Evolutionary conservation across 805 yeast species (phyloP).

Genomic region (Vanderwaltozyma polyspora): DNA sequence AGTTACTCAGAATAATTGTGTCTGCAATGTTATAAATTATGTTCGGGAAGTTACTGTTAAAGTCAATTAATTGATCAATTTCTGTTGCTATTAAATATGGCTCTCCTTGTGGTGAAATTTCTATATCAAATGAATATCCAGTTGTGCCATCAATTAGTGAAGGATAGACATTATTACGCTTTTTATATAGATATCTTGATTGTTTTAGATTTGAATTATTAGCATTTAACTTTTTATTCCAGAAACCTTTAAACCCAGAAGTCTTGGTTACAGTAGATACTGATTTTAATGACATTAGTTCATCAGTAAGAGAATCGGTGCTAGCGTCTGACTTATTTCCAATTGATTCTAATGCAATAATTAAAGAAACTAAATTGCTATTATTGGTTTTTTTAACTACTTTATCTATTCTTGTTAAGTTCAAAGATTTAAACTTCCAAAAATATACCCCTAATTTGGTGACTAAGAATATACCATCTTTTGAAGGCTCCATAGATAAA

Average conservation of each 20-base stretch:
- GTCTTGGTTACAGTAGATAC: not conserved
- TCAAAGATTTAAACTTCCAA: constrained; percentile 13
- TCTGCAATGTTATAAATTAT: constrained; percentile 14
- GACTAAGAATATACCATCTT: constrained; percentile 13
- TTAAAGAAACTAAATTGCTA: constrained; percentile 9
- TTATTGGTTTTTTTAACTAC: constrained; percentile 15
- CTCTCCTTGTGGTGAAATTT: not conserved
- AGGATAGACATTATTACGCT: constrained; percentile 3
- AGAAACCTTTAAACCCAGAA: not conserved
- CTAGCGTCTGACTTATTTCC: not conserved
- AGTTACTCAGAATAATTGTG: constrained; percentile 13
- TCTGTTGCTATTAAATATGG: constrained; percentile 10
- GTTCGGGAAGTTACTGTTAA: constrained; percentile 10
- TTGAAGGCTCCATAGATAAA: constrained; percentile 9
- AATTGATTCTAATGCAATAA: constrained; percentile 8
- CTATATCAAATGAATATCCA: constrained; percentile 5
- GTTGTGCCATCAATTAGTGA: constrained; percentile 16
- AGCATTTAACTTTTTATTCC: constrained; percentile 6
- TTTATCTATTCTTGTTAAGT: constrained; percentile 13
- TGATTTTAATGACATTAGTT: not conserved
- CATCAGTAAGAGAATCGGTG: not conserved
- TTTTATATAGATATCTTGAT: constrained; percentile 12
- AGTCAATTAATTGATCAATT: constrained; percentile 11
- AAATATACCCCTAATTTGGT: constrained; percentile 15
- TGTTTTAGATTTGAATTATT: not conserved